phyloP scores from a whole-genome alignment of 2,329 filamentous ascomycete species.

The Arthrobotrys entomopaga region DNA sequence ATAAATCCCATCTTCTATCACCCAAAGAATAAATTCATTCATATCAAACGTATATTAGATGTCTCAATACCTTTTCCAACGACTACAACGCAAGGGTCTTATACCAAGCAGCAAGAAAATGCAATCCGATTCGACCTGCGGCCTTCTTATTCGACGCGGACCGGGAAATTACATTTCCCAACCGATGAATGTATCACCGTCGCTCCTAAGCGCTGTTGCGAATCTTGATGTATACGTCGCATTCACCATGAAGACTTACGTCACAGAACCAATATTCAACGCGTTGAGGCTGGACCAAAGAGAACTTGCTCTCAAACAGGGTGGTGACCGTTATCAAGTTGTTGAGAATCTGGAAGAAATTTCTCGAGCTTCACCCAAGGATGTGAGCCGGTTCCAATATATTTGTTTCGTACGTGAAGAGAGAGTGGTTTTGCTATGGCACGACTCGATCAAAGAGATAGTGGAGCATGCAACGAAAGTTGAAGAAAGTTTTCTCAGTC shows the following conservation, averaged over 20 bases:
- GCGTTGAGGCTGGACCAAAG: constrained; percentile 63
- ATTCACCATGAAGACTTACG: constrained; percentile 66
- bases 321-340: constrained; percentile 65
- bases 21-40: not conserved
- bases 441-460: constrained; percentile 63
- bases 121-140: constrained; percentile 26
- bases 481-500: constrained; percentile 54
- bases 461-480: constrained; percentile 61
- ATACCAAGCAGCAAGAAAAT: constrained; percentile 24
- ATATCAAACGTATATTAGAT: constrained; percentile 14
- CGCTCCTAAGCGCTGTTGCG: constrained; percentile 63
- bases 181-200: constrained; percentile 62
- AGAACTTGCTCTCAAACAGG: constrained; percentile 63
- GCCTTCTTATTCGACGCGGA: constrained; percentile 32
- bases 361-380: constrained; percentile 61
- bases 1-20: too few relatives aligned
- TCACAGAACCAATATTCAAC: constrained; percentile 65
- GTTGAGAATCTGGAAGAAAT: constrained; percentile 64
- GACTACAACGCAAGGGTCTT: constrained; percentile 43
- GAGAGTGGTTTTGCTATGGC: constrained; percentile 64
- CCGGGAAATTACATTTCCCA: constrained; percentile 63
- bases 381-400: constrained; percentile 64
- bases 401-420: constrained; percentile 64
- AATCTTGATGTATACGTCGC: constrained; percentile 65
- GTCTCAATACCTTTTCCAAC: constrained; percentile 53